Evolutionary conservation across 129 eudicot genomes (phyloP).

Genomic region (Tanacetum coccineum): DNA sequence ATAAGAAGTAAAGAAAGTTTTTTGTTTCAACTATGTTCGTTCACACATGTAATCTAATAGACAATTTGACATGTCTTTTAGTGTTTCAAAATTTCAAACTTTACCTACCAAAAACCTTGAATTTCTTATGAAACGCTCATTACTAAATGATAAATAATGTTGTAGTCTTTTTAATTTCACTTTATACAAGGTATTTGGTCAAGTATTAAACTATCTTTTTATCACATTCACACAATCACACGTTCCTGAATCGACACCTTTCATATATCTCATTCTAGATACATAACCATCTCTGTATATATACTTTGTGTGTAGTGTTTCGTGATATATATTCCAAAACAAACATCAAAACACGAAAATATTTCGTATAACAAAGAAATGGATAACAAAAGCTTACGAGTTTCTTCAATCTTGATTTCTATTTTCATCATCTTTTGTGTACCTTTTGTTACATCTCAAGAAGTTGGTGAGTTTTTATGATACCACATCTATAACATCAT

Average conservation of each 20-base stretch:
- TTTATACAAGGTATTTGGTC: slow-evolving; percentile 15
- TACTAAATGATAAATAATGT: not conserved
- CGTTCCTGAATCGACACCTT: slow-evolving; percentile 3
- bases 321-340: not conserved
- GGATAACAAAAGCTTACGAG: slow-evolving; percentile 14
- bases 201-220: slow-evolving; percentile 6
- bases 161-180: no score
- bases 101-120: slow-evolving; percentile 17
- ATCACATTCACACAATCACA: slow-evolving; percentile 17
- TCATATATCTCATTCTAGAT: no score
- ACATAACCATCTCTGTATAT: no score
- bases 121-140: not conserved
- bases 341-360: not conserved
- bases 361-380: slow-evolving; percentile 11
- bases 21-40: no score
- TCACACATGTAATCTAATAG: no score
- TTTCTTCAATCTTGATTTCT: slow-evolving; percentile 23
- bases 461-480: slow-evolving; percentile 19
- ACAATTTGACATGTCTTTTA: not conserved
- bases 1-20: no score
- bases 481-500: no score
- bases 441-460: slow-evolving; percentile 27
- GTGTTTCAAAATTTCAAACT: slow-evolving; percentile 10
- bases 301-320: no score
- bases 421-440: slow-evolving; percentile 22